Base-by-base conservation (phyloP, 331 rosid species). In the Malus hybrid region DNA sequence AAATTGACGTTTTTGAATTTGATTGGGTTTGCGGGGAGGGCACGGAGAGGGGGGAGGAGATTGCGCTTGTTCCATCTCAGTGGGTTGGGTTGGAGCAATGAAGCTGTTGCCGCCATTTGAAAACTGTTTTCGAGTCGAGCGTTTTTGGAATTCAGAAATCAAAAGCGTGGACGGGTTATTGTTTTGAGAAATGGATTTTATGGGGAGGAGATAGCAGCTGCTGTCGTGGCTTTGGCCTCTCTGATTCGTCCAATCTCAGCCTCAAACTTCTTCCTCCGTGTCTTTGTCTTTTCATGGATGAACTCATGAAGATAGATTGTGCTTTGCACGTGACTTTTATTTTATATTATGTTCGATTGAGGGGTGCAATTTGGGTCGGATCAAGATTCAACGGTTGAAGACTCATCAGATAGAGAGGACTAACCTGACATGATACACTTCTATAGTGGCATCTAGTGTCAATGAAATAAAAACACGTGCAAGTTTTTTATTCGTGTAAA, bases 31-130 rank as follows among this genome's bases (percentile, higher is more conserved):
- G 42, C 32, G 68, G 77, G 71, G 7, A 64, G 10, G 10, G 68
- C 75, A 24, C 42, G 78, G 69, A 26, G 67, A 78, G 71, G 82
- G 36, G 72, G 71, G 10, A 69, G 46, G 26, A 73, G 81, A 58
- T 19, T 69, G 16, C 34, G 87, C 5, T 71, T 18, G 1, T 16
- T 88, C 91, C 86, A 88, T 83, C 73, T 81, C 6, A 84, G 68
- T 33, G 88, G 85, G 36, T 16, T 77, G 14, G 85, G 26, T 76
- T 86, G 72, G 60, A 92, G 86, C 22, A 94, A 82, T 9, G 88
- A 83, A 34, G 95, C 80, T 58, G 93, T 70, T 15, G 86, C 53
- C 88, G 84, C 86, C 57, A 52, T 52, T 16, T 62, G 66, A 74
- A 79, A 11, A 7, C 52, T 55, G 15, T 7, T 48, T 16, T 57